phyloP scores from a whole-genome alignment of 306 rosid species.

The Calophaca sinica region DNA sequence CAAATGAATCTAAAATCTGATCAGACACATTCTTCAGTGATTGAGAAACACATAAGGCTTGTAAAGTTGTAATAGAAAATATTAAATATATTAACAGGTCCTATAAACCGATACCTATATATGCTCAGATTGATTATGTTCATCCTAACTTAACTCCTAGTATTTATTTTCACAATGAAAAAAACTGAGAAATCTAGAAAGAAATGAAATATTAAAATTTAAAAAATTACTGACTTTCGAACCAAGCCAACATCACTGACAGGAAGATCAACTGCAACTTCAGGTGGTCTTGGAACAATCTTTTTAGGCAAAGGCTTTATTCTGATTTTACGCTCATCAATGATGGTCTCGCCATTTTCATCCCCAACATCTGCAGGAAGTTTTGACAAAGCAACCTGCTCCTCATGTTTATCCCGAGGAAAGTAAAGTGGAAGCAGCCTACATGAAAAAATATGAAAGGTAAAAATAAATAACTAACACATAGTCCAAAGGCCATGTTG shows the following conservation, averaged over 20 bases:
- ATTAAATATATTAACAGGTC: conserved; percentile 36
- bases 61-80: conserved; percentile 34
- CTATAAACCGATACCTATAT: conserved; percentile 14
- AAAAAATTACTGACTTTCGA: conserved; percentile 68
- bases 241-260: conserved; percentile 79
- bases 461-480: conserved; percentile 17
- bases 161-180: conserved; percentile 5
- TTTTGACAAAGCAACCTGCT: conserved; percentile 85
- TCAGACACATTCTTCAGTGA: conserved; percentile 4
- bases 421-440: conserved; percentile 98
- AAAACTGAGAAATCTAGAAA: background rate
- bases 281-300: conserved; percentile 62
- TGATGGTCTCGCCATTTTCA: conserved; percentile 96
- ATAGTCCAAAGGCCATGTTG: conserved; percentile 18
- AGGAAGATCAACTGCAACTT: conserved; percentile 69
- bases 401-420: conserved; percentile 95
- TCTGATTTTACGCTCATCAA: conserved; percentile 97
- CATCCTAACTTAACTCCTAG: background rate
- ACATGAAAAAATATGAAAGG: conserved; percentile 39
- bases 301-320: conserved; percentile 91
- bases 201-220: background rate
- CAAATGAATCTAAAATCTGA: conserved; percentile 19
- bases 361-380: conserved; percentile 99
- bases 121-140: conserved; percentile 10
- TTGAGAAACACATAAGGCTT: conserved; percentile 26